Percentiles rank a stretch among this genome's conserved stretches.
These are phyloP conservation scores for Phlebopus sp. DNA, from an alignment of 1,284 basidiomycete species.

Conservation along the genomic window DNA sequence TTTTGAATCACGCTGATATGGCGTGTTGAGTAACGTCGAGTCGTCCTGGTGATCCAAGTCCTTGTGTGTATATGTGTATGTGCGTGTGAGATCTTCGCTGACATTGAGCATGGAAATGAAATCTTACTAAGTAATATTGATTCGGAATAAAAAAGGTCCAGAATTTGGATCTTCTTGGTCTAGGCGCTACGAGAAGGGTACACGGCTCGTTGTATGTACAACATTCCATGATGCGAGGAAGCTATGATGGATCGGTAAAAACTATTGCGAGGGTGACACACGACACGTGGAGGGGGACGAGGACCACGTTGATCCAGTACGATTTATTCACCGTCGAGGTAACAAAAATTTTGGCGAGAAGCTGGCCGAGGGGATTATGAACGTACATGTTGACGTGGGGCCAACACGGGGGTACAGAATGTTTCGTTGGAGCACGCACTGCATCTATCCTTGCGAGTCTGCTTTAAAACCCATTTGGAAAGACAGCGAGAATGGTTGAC, in stretches of 20 bases:
- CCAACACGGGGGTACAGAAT: no score
- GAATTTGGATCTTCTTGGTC: no score
- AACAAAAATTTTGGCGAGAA: not conserved
- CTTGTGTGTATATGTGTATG: not conserved
- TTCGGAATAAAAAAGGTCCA: not conserved
- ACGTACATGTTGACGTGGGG: no score
- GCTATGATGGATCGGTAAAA: no score
- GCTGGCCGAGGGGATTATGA: no score
- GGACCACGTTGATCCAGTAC: not conserved
- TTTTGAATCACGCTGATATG: slow-evolving; percentile 4
- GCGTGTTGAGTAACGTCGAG: slow-evolving; percentile 3
- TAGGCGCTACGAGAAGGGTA: not conserved
- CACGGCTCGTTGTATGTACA: no score
- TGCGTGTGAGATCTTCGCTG: not conserved
- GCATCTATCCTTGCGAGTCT: no score
- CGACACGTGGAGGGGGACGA: not conserved
- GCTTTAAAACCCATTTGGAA: not conserved
- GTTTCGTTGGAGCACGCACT: no score
- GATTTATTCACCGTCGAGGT: not conserved
- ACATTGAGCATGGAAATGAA: not conserved
- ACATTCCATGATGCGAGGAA: no score
- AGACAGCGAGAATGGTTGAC: not conserved
- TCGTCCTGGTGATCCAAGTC: not conserved
- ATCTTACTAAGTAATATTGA: no score
- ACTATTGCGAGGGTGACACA: no score